phyloP scores from a whole-genome alignment of 2,329 filamentous ascomycete species.

The Aspergillus luchuensis region DNA sequence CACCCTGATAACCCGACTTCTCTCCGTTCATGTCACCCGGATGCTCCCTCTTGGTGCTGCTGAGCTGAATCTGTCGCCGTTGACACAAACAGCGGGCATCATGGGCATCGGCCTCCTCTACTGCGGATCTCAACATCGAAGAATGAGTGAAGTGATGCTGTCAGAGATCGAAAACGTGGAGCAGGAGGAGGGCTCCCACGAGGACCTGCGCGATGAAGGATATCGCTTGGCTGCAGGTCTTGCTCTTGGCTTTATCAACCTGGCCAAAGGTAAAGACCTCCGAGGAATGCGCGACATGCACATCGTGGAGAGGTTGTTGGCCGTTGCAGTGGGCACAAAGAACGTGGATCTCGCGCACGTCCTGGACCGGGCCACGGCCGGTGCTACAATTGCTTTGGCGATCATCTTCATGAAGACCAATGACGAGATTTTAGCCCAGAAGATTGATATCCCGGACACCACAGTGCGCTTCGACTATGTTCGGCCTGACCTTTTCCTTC shows the following conservation, averaged over 20 bases:
- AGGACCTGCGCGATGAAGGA: slow-evolving; percentile 87
- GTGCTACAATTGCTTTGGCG: slow-evolving; percentile 85
- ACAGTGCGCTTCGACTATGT: slow-evolving; percentile 93
- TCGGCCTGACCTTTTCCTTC: slow-evolving; percentile 84
- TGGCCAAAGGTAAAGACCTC: slow-evolving; percentile 85
- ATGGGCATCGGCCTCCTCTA: slow-evolving; percentile 97
- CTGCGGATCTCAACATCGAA: slow-evolving; percentile 90
- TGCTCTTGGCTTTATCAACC: slow-evolving; percentile 88
- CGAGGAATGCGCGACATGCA: slow-evolving; percentile 91
- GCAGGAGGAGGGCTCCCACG: slow-evolving; percentile 73
- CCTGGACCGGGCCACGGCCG: slow-evolving; percentile 87
- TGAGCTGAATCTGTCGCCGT: slow-evolving; percentile 86
- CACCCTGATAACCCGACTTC: slow-evolving; percentile 83
- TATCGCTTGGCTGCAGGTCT: slow-evolving; percentile 94
- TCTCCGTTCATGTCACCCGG: slow-evolving; percentile 93
- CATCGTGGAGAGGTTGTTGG: slow-evolving; percentile 82
- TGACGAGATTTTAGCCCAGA: slow-evolving; percentile 80
- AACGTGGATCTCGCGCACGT: slow-evolving; percentile 91
- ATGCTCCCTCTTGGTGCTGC: slow-evolving; percentile 92
- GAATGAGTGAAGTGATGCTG: slow-evolving; percentile 99
- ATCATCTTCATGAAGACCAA: slow-evolving; percentile 98
- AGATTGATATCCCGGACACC: slow-evolving; percentile 91
- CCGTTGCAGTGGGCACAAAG: slow-evolving; percentile 83
- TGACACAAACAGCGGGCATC: slow-evolving; percentile 92
- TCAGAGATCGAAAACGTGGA: slow-evolving; percentile 93